These are phyloP conservation scores for Magnaporthiopsis rhizophila DNA, from an alignment of 2,329 filamentous ascomycete species.

Conservation along the genomic window DNA sequence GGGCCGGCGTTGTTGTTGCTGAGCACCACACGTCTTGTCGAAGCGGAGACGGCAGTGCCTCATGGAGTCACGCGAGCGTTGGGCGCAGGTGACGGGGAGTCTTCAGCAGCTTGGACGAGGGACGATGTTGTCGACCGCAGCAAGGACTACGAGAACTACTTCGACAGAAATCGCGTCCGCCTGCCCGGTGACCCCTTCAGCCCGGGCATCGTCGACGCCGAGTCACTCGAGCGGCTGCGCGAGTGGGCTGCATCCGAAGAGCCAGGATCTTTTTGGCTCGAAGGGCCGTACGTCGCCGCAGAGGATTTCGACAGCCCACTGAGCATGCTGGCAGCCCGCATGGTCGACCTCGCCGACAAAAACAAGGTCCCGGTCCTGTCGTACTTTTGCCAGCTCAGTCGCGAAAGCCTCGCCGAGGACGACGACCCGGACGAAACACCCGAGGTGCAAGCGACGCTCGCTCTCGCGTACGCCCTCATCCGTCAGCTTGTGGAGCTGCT, in stretches of 20 bases:
- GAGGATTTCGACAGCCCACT: slow-evolving; percentile 10
- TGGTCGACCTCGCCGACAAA: slow-evolving; percentile 7
- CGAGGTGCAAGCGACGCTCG: slow-evolving; percentile 5
- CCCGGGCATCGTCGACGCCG: background rate
- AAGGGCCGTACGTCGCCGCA: slow-evolving; percentile 3
- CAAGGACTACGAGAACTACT: background rate
- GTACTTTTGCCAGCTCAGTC: slow-evolving; percentile 14
- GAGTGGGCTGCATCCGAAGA: background rate
- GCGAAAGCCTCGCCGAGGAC: background rate
- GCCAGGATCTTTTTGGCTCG: slow-evolving; percentile 10
- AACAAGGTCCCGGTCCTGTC: slow-evolving; percentile 10
- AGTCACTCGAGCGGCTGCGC: background rate
- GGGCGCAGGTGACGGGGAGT: too few species aligned
- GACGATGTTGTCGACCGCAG: background rate
- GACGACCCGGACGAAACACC: background rate
- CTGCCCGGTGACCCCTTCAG: background rate
- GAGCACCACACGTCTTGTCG: too few species aligned
- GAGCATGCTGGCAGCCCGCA: slow-evolving; percentile 9
- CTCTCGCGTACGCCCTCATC: slow-evolving; percentile 8
- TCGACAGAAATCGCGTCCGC: background rate
- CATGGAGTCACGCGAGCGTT: too few species aligned
- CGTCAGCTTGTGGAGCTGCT: slow-evolving; percentile 13
- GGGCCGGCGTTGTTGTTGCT: too few species aligned
- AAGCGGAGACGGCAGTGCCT: too few species aligned
- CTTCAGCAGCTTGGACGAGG: too few species aligned